These are phyloP conservation scores for Emmonsiellopsis sp. DNA, from an alignment of 2,329 filamentous ascomycete genomes.

Conservation along the genomic window DNA sequence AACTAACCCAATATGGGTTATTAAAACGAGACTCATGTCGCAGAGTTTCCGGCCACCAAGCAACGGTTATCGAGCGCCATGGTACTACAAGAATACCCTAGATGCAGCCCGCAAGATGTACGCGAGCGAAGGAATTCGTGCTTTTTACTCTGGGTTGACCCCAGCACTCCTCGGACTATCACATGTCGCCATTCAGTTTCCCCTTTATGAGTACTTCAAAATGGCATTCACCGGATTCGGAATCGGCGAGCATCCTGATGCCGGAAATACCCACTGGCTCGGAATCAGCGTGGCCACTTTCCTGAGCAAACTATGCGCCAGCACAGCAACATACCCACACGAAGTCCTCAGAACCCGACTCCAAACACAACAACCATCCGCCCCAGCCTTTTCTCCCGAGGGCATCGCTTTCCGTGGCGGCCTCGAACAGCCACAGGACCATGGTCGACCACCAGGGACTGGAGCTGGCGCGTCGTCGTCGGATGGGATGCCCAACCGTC, in stretches of 20 bases:
- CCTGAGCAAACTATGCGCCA: slow-evolving; percentile 87
- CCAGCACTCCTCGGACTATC: slow-evolving; percentile 85
- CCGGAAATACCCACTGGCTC: slow-evolving; percentile 61
- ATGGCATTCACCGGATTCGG: slow-evolving; percentile 79
- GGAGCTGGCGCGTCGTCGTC: slow-evolving; percentile 38
- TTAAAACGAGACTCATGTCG: slow-evolving; percentile 97
- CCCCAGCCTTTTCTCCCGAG: slow-evolving; percentile 37
- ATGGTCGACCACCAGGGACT: slow-evolving; percentile 32
- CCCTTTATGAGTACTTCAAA: slow-evolving; percentile 89
- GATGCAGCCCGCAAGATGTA: slow-evolving; percentile 98
- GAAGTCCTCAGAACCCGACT: slow-evolving; percentile 89
- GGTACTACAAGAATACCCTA: slow-evolving; percentile 83
- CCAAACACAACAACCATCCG: slow-evolving; percentile 79
- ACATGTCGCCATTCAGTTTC: slow-evolving; percentile 95
- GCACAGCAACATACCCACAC: slow-evolving; percentile 91
- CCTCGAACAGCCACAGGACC: slow-evolving; percentile 33
- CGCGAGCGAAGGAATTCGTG: slow-evolving; percentile 70
- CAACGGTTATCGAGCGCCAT: slow-evolving; percentile 47
- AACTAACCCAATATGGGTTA: slow-evolving; percentile 98
- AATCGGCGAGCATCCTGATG: slow-evolving; percentile 64
- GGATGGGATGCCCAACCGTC: slow-evolving; percentile 47
- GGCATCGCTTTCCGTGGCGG: slow-evolving; percentile 41
- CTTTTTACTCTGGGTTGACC: slow-evolving; percentile 91
- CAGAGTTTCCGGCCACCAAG: slow-evolving; percentile 49
- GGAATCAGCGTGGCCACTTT: slow-evolving; percentile 85